Evolutionary conservation across 176 grass and related monocot species (phyloP).

Genomic region (Aegilops sharonensis): DNA sequence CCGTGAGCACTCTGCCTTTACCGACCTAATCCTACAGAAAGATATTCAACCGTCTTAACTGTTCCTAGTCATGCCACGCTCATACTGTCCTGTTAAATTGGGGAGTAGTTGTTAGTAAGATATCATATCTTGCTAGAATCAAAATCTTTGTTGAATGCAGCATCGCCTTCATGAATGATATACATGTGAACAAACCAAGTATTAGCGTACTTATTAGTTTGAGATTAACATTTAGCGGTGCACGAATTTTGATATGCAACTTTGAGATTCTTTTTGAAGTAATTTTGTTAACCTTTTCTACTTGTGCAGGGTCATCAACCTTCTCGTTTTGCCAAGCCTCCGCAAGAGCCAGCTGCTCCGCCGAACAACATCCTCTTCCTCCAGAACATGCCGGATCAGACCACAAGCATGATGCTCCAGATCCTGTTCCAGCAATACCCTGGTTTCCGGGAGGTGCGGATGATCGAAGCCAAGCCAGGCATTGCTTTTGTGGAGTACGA

Average conservation of each 20-base stretch:
- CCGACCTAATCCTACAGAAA: not conserved
- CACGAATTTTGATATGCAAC: not conserved
- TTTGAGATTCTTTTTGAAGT: constrained; percentile 26
- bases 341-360: constrained; percentile 57
- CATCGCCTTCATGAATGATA: not conserved
- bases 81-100: not conserved
- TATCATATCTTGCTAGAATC: constrained; percentile 12
- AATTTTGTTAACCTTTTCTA: constrained; percentile 11
- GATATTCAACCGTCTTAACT: not conserved
- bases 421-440: constrained; percentile 98
- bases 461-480: constrained; percentile 88
- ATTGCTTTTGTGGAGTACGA: constrained; percentile 93
- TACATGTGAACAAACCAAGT: constrained; percentile 22
- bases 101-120: constrained; percentile 35
- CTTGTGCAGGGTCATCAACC: constrained; percentile 51
- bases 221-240: not conserved
- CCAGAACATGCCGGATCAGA: constrained; percentile 85
- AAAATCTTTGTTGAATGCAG: constrained; percentile 4
- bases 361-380: constrained; percentile 97
- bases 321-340: constrained; percentile 42
- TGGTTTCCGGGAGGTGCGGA: constrained; percentile 89
- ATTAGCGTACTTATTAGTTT: constrained; percentile 1
- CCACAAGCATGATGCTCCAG: constrained; percentile 90
- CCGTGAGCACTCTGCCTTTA: constrained; percentile 1
- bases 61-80: not conserved